Base-by-base conservation (phyloP, 2,329 filamentous ascomycete species). In the Paecilomyces variotii region DNA sequence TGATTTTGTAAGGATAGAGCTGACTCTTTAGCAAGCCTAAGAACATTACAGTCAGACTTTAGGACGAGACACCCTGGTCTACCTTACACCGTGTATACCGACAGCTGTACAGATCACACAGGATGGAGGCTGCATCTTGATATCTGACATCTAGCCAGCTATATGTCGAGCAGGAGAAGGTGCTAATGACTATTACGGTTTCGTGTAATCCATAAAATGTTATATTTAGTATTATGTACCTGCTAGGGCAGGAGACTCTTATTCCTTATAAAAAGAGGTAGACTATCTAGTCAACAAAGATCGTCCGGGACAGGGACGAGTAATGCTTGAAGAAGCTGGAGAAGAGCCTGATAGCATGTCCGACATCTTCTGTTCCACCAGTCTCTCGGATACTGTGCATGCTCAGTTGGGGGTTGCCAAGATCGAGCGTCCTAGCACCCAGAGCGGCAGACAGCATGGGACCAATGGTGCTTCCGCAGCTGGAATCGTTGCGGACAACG, bases 341-440 rank as follows among this genome's bases (percentile, higher is more conserved):
- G 74, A 99, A 97, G 56, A 99, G 73, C 69, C 88, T 87, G 63
- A 96, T 86, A 0, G 90, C 89, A 76, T 94, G 85, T 65, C 89
- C 89, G 0, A 97, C 88, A 76, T 99, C 93, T 67, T 91, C 85
- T 1, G 88, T 86, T 45, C 94, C 94, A 26, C 90, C 89, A 51
- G 90, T 96, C 81, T 97, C 94, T 57, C 94, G 86, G 69, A 97
- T 97, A 70, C 89, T 94, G 77, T 97, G 93, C 94, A 97, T 97
- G 71, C 89, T 91, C 63, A 97, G 80, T 79, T 97, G 93, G 28
- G 93, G 88, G 76, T 97, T 97, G 9, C 93, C 93, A 58, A 97
- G 77, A 76, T 99, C 94, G 52, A 99, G 80, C 1, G 94, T 97
- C 62, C 94, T 82, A 57, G 91, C 86, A 58, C 94, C 94, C 67